A percentile compares a stretch with the other conserved stretches of the same genome.
Conservation (phyloP, 2,329 filamentous ascomycete genomes). For the Chrysosporium queenslandicum region DNA sequence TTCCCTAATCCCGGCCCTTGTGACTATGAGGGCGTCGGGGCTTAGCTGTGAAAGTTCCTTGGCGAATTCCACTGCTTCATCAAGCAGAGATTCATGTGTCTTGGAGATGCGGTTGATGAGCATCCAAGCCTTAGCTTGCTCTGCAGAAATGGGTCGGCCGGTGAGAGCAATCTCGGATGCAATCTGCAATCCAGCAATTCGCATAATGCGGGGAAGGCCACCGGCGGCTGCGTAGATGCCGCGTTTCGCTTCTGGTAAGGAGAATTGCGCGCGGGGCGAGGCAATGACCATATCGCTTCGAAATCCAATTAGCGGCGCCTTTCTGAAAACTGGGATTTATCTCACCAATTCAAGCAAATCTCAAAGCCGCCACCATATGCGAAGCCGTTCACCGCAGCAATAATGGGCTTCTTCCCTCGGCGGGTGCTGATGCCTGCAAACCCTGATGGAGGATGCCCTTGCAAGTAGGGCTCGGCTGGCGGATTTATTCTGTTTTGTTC, state of each 20-base stretch:
- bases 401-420: constrained; percentile 58
- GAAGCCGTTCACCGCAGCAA: constrained; percentile 68
- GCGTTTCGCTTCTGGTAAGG: constrained; percentile 59
- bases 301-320: constrained; percentile 30
- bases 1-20: constrained; percentile 55
- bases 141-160: constrained; percentile 50
- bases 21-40: constrained; percentile 65
- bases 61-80: constrained; percentile 57
- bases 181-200: constrained; percentile 56
- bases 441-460: constrained; percentile 39
- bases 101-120: constrained; percentile 55
- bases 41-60: constrained; percentile 51
- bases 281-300: constrained; percentile 58
- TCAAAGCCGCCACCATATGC: constrained; percentile 70
- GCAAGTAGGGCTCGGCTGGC: constrained; percentile 20
- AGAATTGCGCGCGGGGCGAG: constrained; percentile 48
- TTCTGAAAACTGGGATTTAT: too few relatives aligned
- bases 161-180: constrained; percentile 63
- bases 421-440: constrained; percentile 49
- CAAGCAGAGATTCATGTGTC: constrained; percentile 65
- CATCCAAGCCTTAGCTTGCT: constrained; percentile 53
- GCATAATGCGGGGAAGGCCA: constrained; percentile 56
- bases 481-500: constrained; percentile 21
- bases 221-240: constrained; percentile 63
- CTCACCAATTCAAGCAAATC: constrained; percentile 78